These are phyloP conservation scores for Epichloe uncinata DNA, from an alignment of 2,329 filamentous ascomycete species.

Conservation along the genomic window DNA sequence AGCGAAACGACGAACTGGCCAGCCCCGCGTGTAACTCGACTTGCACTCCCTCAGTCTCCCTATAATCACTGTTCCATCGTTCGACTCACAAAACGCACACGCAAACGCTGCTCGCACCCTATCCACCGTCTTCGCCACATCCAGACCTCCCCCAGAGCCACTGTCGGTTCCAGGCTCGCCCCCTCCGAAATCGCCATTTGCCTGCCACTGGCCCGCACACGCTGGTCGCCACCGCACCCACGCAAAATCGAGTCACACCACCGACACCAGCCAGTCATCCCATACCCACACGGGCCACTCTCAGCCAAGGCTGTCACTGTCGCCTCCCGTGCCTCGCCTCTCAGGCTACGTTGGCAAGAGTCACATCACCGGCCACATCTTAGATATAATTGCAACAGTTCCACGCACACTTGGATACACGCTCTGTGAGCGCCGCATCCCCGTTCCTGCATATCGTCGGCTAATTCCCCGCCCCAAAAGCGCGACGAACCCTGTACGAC, in stretches of 20 bases:
- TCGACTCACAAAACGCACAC: neutral
- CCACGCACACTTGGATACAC: constrained; percentile 1
- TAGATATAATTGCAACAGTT: constrained; percentile 18
- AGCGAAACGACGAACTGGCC: neutral
- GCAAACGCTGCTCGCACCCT: neutral
- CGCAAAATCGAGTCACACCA: constrained; percentile 7
- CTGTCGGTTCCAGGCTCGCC: constrained; percentile 9
- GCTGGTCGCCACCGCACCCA: constrained; percentile 19
- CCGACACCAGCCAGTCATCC: neutral
- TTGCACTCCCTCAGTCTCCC: neutral
- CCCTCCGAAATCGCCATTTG: constrained; percentile 26
- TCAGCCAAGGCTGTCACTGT: constrained; percentile 3
- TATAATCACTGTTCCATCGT: neutral
- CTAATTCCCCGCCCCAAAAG: neutral
- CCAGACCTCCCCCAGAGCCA: neutral
- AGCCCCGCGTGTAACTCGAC: neutral
- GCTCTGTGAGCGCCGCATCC: constrained; percentile 8
- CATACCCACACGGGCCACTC: neutral
- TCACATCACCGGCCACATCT: constrained; percentile 16
- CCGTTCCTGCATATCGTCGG: constrained; percentile 19
- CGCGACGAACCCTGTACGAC: constrained; percentile 2
- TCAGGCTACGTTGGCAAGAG: constrained; percentile 20
- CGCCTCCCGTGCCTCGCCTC: constrained; percentile 18
- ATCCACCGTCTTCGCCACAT: constrained; percentile 5
- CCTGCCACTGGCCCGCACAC: constrained; percentile 17